Evolutionary conservation across 345 rosid genomes (phyloP).

Genomic region (Euphorbia lathyris): DNA sequence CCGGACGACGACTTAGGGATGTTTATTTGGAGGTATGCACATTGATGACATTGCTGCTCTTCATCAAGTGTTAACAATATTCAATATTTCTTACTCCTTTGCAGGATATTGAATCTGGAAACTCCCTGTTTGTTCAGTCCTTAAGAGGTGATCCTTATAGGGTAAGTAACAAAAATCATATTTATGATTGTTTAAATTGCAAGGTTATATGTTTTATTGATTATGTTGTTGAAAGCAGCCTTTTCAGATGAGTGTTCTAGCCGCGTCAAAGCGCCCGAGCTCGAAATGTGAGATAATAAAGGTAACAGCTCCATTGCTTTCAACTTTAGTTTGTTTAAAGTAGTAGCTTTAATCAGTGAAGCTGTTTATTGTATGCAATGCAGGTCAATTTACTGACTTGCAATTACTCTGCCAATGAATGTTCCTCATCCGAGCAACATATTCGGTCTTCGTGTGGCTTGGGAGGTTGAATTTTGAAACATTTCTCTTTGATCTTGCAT

Average conservation of each 20-base stretch:
- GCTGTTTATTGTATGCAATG: slow-evolving; percentile 5
- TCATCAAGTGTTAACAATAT: slow-evolving; percentile 12
- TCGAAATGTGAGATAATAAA: slow-evolving; percentile 46
- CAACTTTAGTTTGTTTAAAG: neutral
- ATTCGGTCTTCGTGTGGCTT: slow-evolving; percentile 22
- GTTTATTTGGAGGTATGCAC: slow-evolving; percentile 42
- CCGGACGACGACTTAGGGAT: slow-evolving; percentile 55
- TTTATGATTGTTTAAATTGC: neutral
- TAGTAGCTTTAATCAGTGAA: neutral
- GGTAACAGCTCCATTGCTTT: slow-evolving; percentile 19
- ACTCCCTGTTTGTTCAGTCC: slow-evolving; percentile 47
- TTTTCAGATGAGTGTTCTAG: slow-evolving; percentile 50
- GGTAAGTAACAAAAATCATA: slow-evolving; percentile 27
- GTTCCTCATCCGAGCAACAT: slow-evolving; percentile 13
- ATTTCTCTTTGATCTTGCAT: neutral
- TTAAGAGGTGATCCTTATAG: slow-evolving; percentile 56
- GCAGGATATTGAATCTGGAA: slow-evolving; percentile 37
- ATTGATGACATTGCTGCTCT: neutral
- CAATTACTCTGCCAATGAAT: slow-evolving; percentile 21
- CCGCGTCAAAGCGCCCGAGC: slow-evolving; percentile 27
- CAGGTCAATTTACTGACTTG: slow-evolving; percentile 51
- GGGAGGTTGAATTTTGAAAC: slow-evolving; percentile 35
- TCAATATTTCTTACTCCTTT: slow-evolving; percentile 10
- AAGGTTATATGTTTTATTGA: neutral
- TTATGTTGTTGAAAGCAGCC: slow-evolving; percentile 30